Conservation (phyloP, 306 rosid genomes). For the Rosa persica region DNA sequence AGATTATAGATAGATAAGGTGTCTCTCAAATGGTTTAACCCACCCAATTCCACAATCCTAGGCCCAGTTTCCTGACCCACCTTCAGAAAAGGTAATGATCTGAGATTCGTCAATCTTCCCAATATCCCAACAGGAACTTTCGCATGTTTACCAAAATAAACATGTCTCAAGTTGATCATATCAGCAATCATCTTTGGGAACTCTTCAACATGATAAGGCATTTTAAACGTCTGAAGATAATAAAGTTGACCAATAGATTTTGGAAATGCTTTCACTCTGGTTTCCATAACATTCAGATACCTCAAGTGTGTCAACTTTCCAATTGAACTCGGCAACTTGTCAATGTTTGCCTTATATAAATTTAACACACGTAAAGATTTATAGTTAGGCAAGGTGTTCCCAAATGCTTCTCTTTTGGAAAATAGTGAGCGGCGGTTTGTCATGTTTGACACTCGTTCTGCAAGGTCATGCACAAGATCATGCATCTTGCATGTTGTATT, state of each 20-base stretch:
- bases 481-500: constrained; percentile 18
- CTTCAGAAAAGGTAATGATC: not conserved
- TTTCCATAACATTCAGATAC: constrained; percentile 11
- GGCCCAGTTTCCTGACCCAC: not conserved
- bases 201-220: not conserved
- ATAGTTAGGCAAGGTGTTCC: not conserved
- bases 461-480: constrained; percentile 25
- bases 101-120: not conserved
- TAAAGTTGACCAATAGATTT: constrained; percentile 1
- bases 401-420: not conserved
- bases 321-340: constrained; percentile 9
- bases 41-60: not conserved
- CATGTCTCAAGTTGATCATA: not conserved
- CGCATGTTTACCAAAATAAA: not conserved
- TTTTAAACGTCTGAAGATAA: not conserved
- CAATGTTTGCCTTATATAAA: not conserved
- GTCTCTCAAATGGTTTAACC: not conserved
- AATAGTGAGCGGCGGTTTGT: not conserved
- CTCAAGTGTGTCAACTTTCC: constrained; percentile 15
- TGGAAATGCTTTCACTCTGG: constrained; percentile 1
- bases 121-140: not conserved
- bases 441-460: not conserved
- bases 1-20: not conserved
- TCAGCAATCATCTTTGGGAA: not conserved
- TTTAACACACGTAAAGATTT: constrained; percentile 14